Conservation (phyloP, 2,329 filamentous ascomycete genomes). For the Hypoxylon sp. region DNA sequence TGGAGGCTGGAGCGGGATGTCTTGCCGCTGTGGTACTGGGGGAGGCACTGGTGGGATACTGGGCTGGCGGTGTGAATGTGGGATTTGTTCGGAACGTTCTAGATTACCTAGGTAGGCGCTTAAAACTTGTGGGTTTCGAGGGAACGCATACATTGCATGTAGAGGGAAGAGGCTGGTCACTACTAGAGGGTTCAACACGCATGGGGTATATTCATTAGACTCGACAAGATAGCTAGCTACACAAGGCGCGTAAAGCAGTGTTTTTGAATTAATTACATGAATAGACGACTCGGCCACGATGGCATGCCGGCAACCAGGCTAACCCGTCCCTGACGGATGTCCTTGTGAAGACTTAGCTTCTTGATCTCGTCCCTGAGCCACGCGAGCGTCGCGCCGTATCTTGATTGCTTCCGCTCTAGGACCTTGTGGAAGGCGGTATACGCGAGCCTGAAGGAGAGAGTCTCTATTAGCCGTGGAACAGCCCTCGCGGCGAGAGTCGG, state of each 20-base stretch:
- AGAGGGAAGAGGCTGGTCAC: background rate
- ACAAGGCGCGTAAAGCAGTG: too few species aligned
- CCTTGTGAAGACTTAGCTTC: constrained; percentile 55
- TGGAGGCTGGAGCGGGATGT: constrained; percentile 68
- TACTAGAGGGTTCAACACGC: background rate
- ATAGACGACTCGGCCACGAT: background rate
- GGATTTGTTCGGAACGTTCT: background rate
- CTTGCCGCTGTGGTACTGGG: constrained; percentile 67
- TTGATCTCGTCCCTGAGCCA: constrained; percentile 72
- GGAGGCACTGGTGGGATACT: constrained; percentile 71
- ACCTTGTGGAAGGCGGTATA: constrained; percentile 77
- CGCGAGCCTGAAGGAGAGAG: constrained; percentile 69
- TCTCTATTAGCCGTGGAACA: constrained; percentile 32
- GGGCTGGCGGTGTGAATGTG: constrained; percentile 54
- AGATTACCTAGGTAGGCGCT: too few species aligned
- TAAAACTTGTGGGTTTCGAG: background rate
- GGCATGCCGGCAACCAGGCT: constrained; percentile 25
- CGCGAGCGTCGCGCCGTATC: constrained; percentile 70
- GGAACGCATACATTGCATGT: constrained; percentile 4
- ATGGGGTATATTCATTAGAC: constrained; percentile 22
- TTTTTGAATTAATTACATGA: too few species aligned
- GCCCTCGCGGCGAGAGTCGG: too few species aligned
- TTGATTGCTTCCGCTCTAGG: constrained; percentile 77
- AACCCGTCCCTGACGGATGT: constrained; percentile 48
- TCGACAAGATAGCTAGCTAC: background rate